These are phyloP conservation scores for Poterioochromonas sp. DNA, from an alignment of 352 stramenopile species.

Conservation along the genomic window DNA sequence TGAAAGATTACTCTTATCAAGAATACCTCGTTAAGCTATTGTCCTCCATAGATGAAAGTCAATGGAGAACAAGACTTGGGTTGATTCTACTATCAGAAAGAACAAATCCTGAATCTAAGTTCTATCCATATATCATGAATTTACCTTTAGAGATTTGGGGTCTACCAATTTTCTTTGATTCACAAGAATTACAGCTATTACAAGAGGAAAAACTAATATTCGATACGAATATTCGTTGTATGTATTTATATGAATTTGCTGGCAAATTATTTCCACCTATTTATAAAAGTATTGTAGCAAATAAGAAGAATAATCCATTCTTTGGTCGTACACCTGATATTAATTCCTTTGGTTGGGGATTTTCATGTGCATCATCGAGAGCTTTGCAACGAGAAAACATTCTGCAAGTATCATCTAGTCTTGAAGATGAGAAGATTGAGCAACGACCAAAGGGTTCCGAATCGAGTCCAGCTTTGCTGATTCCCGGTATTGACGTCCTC, in stretches of 20 bases:
- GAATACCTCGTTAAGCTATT: neutral
- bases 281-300: neutral
- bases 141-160: neutral
- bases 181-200: neutral
- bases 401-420: neutral
- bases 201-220: neutral
- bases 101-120: neutral
- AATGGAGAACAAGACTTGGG: neutral
- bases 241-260: neutral
- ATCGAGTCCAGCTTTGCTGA: neutral
- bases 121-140: neutral
- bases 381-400: neutral
- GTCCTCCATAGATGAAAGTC: neutral
- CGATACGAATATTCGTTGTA: neutral
- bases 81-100: neutral
- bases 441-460: too few relatives aligned
- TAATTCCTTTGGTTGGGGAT: slow-evolving; percentile 1
- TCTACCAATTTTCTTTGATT: neutral
- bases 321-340: neutral
- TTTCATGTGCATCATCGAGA: neutral
- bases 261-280: neutral
- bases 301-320: neutral
- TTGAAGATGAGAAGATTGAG: too few relatives aligned
- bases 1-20: neutral
- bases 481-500: neutral